Evolutionary conservation across 108 stramenopile species (phyloP).

Genomic region (Stephanodiscus minutulus): DNA sequence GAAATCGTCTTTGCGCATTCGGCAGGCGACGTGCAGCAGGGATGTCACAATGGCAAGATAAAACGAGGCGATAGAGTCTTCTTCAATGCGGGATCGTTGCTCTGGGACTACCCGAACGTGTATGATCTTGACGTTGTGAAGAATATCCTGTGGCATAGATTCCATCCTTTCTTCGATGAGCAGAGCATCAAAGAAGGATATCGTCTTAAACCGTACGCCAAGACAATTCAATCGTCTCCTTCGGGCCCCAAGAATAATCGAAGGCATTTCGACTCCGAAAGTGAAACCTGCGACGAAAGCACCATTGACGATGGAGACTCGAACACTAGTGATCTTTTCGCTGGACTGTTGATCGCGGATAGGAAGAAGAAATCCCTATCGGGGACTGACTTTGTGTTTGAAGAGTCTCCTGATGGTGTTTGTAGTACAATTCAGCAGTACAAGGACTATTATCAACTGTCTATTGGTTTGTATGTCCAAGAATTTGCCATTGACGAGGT

Average conservation of each 20-base stretch:
- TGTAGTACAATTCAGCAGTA: constrained; percentile 73
- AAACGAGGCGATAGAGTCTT: constrained; percentile 75
- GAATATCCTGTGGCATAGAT: constrained; percentile 47
- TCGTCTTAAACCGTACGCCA: constrained; percentile 63
- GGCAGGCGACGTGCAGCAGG: constrained; percentile 80
- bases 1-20: constrained; percentile 83
- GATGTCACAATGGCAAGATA: constrained; percentile 69
- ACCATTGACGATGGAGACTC: constrained; percentile 42
- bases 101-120: constrained; percentile 66
- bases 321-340: constrained; percentile 38
- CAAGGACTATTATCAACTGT: constrained; percentile 67
- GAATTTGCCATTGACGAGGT: constrained; percentile 88
- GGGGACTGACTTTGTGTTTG: constrained; percentile 34
- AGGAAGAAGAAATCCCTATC: constrained; percentile 26
- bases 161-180: constrained; percentile 63
- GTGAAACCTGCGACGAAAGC: constrained; percentile 47
- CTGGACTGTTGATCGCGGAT: constrained; percentile 32
- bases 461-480: constrained; percentile 82
- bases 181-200: constrained; percentile 58
- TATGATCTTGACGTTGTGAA: constrained; percentile 36
- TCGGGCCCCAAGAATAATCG: constrained; percentile 6
- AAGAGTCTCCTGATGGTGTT: constrained; percentile 18
- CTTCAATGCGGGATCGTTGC: constrained; percentile 83
- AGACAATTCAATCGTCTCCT: constrained; percentile 12
- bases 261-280: constrained; percentile 22